Evolutionary conservation across 352 stramenopile genomes (phyloP), one percentile per base, ranked within the genome.

Genomic region (Globisporangium mamillatum): DNA sequence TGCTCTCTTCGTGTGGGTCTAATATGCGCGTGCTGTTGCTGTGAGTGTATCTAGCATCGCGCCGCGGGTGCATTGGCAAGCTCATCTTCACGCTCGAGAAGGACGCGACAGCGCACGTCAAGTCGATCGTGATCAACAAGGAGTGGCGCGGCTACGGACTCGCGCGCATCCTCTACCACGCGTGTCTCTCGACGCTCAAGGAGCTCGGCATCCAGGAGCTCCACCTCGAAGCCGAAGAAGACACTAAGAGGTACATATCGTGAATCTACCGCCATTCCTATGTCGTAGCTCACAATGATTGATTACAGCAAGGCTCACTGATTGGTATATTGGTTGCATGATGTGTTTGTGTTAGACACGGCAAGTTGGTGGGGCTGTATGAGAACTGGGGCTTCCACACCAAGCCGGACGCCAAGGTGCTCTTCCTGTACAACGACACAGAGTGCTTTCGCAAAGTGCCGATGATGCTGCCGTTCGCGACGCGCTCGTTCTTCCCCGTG

Each of bases 391-490:
- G 86, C 6, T 94, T 95, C 46, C 38, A 63, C 1, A 72, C 83
- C 62, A 74, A 86, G 25, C 61, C 68, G 0, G 75, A 82, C n/a
- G 86, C 79, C 29, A 91, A 89, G 58, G 75, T 92, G 16, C 76
- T 92, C 1, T 89, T 93, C 63, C 80, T 95, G 29, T 93, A 95
- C 78, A 95, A 93, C 72, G 81, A 88, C 75, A 89, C 81, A 56
- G 79, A 95, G 44, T 91, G 86, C 65, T 90, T 94, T 53, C 88
- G 88, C 56, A 95, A 95, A 71, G 88, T 95, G 34, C 86, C 84
- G 1, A 95, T 95, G 88, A 60, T 78, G 65, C 78, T 88, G 0
- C 62, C 76, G 2, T 85, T 91, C 46, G 64, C 72, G 12, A 70
- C 74, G 61, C 66, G 24, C 67, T 57, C 75, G 38, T 66, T 70